phyloP scores from a whole-genome alignment of 148 eudicot genomes.

The Camellia lanceoleosa region DNA sequence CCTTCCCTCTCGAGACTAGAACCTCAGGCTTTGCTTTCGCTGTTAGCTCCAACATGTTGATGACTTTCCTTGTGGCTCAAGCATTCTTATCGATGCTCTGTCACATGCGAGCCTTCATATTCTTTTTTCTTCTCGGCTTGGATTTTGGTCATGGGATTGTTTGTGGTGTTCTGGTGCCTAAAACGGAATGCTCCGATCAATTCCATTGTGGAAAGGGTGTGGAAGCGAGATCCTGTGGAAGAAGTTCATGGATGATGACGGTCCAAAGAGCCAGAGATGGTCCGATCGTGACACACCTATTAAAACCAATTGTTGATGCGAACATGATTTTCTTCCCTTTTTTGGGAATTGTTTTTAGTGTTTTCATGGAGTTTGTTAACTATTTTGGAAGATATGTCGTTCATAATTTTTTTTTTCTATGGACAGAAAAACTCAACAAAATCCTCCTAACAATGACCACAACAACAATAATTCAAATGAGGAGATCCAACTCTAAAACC shows the following conservation, averaged over 20 bases:
- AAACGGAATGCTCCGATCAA: conserved; percentile 43
- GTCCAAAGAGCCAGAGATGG: conserved; percentile 22
- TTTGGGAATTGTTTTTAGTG: too few relatives aligned
- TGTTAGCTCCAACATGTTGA: conserved; percentile 49
- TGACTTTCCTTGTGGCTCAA: conserved; percentile 38
- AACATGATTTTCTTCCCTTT: not conserved
- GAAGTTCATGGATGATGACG: conserved; percentile 20
- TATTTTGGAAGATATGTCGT: too few relatives aligned
- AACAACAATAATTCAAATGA: too few relatives aligned
- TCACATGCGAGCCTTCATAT: conserved; percentile 32
- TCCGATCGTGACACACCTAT: not conserved
- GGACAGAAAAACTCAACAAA: too few relatives aligned
- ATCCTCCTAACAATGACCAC: too few relatives aligned
- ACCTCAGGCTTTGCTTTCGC: conserved; percentile 48
- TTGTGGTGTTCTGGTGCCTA: conserved; percentile 39
- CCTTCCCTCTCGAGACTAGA: conserved; percentile 42
- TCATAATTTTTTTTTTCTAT: too few relatives aligned
- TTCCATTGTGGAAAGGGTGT: conserved; percentile 29
- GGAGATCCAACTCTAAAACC: too few relatives aligned
- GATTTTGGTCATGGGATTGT: conserved; percentile 40
- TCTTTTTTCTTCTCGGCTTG: conserved; percentile 49
- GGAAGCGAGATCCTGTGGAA: conserved; percentile 45
- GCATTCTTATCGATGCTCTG: conserved; percentile 45
- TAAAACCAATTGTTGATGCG: not conserved
- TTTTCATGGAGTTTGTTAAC: too few relatives aligned